Evolutionary conservation across 768 basidiomycete species (phyloP), one percentile per base, ranked within the genome.

Genomic region (Sarcodon aspratus): DNA sequence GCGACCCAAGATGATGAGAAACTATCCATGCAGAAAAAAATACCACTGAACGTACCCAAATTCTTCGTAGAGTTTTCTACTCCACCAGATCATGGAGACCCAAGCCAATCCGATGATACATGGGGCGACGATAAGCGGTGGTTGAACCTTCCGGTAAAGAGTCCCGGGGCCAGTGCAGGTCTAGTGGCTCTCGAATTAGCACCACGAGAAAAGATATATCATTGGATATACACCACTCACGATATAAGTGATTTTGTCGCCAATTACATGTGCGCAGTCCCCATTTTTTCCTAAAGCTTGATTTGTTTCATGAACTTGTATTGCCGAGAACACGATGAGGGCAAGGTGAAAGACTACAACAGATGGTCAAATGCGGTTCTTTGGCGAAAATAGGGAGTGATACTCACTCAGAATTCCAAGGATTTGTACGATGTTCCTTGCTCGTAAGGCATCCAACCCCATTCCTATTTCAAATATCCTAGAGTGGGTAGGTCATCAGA

Each of bases 381-480:
- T 5, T 44, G 13, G 36, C 9, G 17, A 21, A 1, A 35, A 11
- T 37, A 44, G 33, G 34, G 34, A 47, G 13, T 27, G 21, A 27
- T 27, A 62, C 74, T 42, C 60, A 87, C 87, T 49, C 45, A 86
- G 69, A 44, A 90, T 79, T 34, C 86, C 86, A 3, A 83, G 59
- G 2, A 92, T 66, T 60, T 91, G 87, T 34, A 92, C 83, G 55
- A 81, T 70, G 59, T 90, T 92, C 52, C 89, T 78, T 52, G 81
- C 55, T 31, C 82, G 73, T 33, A 92, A 69, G n/a, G 89, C 89
- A 69, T 92, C 89, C 53, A 82, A 76, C 3, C 85, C 84, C 74
- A 92, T 84, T 49, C 81, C 65, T 6, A 89, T 64, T 57, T 90
- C 86, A 52, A 92, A 92, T 1, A 89, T 49, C 62, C 88, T 91